Evolutionary conservation across 1,284 basidiomycete genomes (phyloP).

Genomic region (Fomitiporia mediterranea): DNA sequence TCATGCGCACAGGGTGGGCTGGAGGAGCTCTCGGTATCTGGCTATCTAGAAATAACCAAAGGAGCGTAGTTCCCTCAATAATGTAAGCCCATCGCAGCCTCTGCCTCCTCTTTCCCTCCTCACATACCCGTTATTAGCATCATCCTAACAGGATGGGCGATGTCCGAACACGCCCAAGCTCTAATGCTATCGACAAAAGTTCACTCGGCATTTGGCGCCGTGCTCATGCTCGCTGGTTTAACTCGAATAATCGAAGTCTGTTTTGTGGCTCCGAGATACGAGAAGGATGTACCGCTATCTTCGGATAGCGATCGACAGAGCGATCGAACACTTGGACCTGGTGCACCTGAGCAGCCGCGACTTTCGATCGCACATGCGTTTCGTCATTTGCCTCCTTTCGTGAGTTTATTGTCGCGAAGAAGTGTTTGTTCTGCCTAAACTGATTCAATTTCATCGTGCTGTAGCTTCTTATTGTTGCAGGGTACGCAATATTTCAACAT

Average conservation of each 20-base stretch:
- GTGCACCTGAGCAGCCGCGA: slow-evolving; percentile 27
- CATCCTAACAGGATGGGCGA: slow-evolving; percentile 90
- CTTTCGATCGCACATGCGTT: slow-evolving; percentile 55
- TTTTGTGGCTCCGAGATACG: slow-evolving; percentile 52
- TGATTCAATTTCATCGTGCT: slow-evolving; percentile 5
- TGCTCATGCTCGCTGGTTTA: slow-evolving; percentile 82
- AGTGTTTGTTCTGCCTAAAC: slow-evolving; percentile 11
- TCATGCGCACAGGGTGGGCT: slow-evolving; percentile 68
- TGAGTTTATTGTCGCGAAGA: slow-evolving; percentile 38
- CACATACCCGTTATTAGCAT: slow-evolving; percentile 46
- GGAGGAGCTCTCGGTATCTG: slow-evolving; percentile 88
- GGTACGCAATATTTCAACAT: slow-evolving; percentile 31
- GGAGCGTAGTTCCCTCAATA: slow-evolving; percentile 75
- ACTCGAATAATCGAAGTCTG: slow-evolving; percentile 85
- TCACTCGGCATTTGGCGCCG: slow-evolving; percentile 80
- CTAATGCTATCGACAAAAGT: slow-evolving; percentile 84
- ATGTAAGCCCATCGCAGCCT: slow-evolving; percentile 50
- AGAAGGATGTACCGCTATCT: slow-evolving; percentile 26
- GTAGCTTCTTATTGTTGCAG: slow-evolving; percentile 65
- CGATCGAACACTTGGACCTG: slow-evolving; percentile 53
- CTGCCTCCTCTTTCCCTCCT: neutral
- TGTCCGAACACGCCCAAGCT: slow-evolving; percentile 87
- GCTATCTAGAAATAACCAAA: slow-evolving; percentile 77
- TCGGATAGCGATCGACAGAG: slow-evolving; percentile 47
- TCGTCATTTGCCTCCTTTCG: slow-evolving; percentile 82